Evolutionary conservation across 148 eudicot species (phyloP).

Genomic region (Talinum fruticosum): DNA sequence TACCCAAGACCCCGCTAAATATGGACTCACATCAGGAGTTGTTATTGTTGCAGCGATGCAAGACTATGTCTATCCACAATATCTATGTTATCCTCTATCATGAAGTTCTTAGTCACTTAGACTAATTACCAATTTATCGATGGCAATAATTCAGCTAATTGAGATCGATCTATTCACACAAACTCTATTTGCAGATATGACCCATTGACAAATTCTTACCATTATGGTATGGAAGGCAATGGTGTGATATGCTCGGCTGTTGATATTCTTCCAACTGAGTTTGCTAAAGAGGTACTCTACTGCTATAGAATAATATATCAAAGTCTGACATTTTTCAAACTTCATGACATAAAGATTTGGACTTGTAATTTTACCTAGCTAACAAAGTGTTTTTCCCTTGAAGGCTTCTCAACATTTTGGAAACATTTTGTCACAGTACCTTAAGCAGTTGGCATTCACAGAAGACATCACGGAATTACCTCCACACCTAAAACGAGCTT

Average conservation of each 20-base stretch:
- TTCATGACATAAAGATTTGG: no score
- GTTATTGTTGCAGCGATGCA: no score
- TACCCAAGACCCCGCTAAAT: no score
- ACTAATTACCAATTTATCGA: no score
- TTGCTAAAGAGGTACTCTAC: slow-evolving; percentile 81
- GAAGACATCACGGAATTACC: slow-evolving; percentile 52
- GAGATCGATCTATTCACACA: neutral
- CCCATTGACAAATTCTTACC: slow-evolving; percentile 57
- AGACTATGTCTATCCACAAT: no score
- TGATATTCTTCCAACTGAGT: slow-evolving; percentile 96
- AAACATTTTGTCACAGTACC: slow-evolving; percentile 70
- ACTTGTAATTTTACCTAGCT: neutral
- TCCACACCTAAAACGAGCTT: slow-evolving; percentile 63
- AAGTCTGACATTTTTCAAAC: no score
- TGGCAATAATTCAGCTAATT: neutral
- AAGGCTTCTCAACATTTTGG: slow-evolving; percentile 99
- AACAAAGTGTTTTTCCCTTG: slow-evolving; percentile 11
- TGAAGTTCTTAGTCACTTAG: no score
- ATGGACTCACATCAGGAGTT: no score
- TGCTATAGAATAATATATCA: no score
- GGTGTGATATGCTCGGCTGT: slow-evolving; percentile 86
- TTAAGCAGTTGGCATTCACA: slow-evolving; percentile 61
- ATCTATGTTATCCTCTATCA: no score
- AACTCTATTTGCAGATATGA: slow-evolving; percentile 56
- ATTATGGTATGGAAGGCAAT: slow-evolving; percentile 71